phyloP scores from a whole-genome alignment of 768 basidiomycete genomes.

The Hydnum rufescens region DNA sequence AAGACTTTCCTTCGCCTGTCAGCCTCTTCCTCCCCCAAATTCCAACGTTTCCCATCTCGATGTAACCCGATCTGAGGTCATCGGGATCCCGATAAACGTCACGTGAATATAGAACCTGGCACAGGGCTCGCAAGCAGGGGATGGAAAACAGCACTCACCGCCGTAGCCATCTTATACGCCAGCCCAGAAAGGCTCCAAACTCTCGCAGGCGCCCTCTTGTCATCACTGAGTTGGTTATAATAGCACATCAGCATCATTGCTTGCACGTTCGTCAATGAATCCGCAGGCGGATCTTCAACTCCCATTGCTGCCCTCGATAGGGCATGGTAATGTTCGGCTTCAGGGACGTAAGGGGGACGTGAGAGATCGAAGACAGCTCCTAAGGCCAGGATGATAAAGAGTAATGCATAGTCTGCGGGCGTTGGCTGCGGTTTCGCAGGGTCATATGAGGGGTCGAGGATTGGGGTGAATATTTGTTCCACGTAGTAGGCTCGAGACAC shows the following conservation, averaged over 20 bases:
- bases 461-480: conserved; percentile 6
- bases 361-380: conserved; percentile 43
- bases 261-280: conserved; percentile 6
- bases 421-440: conserved; percentile 27
- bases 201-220: conserved; percentile 7
- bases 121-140: not conserved
- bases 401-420: conserved; percentile 16
- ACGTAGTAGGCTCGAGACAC: conserved; percentile 5
- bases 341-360: conserved; percentile 23
- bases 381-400: conserved; percentile 44
- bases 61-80: conserved; percentile 9
- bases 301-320: conserved; percentile 9
- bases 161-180: conserved; percentile 9
- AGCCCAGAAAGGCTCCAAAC: conserved; percentile 8
- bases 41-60: conserved; percentile 10
- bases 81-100: too few relatives aligned
- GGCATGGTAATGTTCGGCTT: conserved; percentile 8
- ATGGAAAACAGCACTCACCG: conserved; percentile 2
- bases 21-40: conserved; percentile 7
- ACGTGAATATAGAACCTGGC: not conserved
- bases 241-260: conserved; percentile 10
- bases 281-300: conserved; percentile 7
- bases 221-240: conserved; percentile 10
- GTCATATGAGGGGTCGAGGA: conserved; percentile 5
- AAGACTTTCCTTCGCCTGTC: conserved; percentile 8